These are phyloP conservation scores for Bombardia bombarda DNA, from an alignment of 495 filamentous ascomycete species.

Conservation along the genomic window DNA sequence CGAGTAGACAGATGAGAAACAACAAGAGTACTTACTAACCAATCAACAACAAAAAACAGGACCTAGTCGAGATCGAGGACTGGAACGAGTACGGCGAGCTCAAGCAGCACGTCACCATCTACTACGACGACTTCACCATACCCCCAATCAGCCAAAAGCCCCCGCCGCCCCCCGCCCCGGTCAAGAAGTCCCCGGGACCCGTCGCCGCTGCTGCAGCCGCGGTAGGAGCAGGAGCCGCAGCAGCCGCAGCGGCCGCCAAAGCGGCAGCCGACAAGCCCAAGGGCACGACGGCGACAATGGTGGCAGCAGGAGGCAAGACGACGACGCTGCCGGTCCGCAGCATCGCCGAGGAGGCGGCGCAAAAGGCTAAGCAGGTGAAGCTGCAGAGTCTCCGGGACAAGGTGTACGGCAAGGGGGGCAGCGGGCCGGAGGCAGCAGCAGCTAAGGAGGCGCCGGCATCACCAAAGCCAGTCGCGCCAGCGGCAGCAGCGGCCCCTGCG, in stretches of 20 bases:
- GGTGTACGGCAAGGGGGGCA: constrained; percentile 26
- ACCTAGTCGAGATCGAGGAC: constrained; percentile 89
- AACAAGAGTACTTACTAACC: background rate
- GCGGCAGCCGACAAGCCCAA: constrained; percentile 15
- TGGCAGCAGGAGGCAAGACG: constrained; percentile 7
- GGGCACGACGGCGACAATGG: constrained; percentile 3
- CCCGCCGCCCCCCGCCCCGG: constrained; percentile 20
- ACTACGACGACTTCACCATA: constrained; percentile 46
- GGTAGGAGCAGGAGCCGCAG: constrained; percentile 29
- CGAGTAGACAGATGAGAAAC: background rate
- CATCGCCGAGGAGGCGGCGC: constrained; percentile 62
- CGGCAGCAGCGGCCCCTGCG: constrained; percentile 1
- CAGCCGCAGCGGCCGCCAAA: constrained; percentile 11
- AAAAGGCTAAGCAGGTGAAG: constrained; percentile 49
- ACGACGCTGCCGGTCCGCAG: constrained; percentile 51
- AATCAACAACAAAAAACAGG: constrained; percentile 40
- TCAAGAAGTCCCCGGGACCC: constrained; percentile 32
- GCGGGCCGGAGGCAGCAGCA: constrained; percentile 2
- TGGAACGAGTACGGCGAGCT: constrained; percentile 99
- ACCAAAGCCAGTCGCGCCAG: constrained; percentile 2
- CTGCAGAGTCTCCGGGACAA: constrained; percentile 31
- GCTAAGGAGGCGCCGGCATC: background rate
- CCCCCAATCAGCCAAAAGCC: constrained; percentile 34
- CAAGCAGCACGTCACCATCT: constrained; percentile 65
- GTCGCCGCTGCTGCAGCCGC: constrained; percentile 26